Evolutionary conservation across 2,329 filamentous ascomycete genomes (phyloP).

Genomic region (Colletotrichum liriopes): DNA sequence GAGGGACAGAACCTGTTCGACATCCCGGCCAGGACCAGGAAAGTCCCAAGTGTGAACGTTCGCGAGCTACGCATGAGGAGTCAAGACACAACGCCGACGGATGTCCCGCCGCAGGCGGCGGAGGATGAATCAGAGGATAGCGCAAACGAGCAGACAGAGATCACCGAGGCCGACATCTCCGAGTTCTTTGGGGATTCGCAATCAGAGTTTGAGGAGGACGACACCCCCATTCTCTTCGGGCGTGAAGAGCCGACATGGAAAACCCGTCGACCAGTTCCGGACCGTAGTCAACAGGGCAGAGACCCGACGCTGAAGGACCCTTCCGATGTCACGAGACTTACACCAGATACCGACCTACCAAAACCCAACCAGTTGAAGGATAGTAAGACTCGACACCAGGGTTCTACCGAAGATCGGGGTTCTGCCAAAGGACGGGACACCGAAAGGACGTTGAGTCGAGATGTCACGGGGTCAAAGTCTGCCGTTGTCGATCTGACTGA

Average conservation of each 20-base stretch:
- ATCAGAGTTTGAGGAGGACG: conserved; percentile 25
- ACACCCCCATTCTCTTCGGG: not conserved
- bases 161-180: conserved; percentile 38
- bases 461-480: not conserved
- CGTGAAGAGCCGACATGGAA: not conserved
- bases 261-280: not conserved
- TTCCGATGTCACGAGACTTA: not conserved
- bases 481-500: conserved; percentile 21
- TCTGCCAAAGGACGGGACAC: not conserved
- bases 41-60: not conserved
- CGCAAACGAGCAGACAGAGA: conserved; percentile 30
- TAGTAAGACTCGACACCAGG: not conserved
- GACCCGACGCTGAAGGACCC: not conserved
- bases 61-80: conserved; percentile 5
- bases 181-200: conserved; percentile 32
- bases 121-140: conserved; percentile 19
- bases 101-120: not conserved
- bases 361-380: not conserved
- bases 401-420: too few relatives aligned
- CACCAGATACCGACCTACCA: not conserved
- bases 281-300: not conserved
- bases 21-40: not conserved
- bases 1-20: conserved; percentile 15
- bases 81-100: conserved; percentile 3
- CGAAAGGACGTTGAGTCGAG: not conserved